These are phyloP conservation scores for Dimargaris cristalligena DNA, from an alignment of 192 early-diverging fungal species.

Conservation along the genomic window DNA sequence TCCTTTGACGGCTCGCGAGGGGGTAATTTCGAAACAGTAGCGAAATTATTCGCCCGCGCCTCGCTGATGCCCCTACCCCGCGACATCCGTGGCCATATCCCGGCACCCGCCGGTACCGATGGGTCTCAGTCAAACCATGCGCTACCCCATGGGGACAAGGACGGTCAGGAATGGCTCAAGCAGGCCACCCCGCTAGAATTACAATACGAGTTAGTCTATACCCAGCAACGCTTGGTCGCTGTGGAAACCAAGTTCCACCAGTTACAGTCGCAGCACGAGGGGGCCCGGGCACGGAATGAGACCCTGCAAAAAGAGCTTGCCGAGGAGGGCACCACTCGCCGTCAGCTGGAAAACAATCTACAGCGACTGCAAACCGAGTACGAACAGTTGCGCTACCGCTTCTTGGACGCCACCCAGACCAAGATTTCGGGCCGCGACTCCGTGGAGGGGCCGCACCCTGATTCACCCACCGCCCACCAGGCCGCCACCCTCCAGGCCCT, in stretches of 20 bases:
- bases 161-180: conserved; percentile 4
- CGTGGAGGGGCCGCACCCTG: not conserved
- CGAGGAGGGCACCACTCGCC: not conserved
- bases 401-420: conserved; percentile 6
- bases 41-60: conserved; percentile 4
- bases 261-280: not conserved
- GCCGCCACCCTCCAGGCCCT: not conserved
- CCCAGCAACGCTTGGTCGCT: conserved; percentile 8
- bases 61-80: conserved; percentile 8
- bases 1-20: no score
- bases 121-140: not conserved
- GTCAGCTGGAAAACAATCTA: not conserved
- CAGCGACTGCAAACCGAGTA: conserved; percentile 9
- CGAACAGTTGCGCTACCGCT: conserved; percentile 11
- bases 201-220: conserved; percentile 7
- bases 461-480: not conserved
- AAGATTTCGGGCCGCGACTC: not conserved
- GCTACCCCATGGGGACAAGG: conserved; percentile 7
- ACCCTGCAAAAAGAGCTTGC: not conserved
- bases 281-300: no score
- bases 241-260: conserved; percentile 2
- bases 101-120: not conserved
- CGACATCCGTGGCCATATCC: not conserved
- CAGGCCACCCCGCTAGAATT: conserved; percentile 4
- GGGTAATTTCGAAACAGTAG: not conserved